phyloP scores from a whole-genome alignment of 2,329 filamentous ascomycete genomes.

The Tolypocladium pustulatum region DNA sequence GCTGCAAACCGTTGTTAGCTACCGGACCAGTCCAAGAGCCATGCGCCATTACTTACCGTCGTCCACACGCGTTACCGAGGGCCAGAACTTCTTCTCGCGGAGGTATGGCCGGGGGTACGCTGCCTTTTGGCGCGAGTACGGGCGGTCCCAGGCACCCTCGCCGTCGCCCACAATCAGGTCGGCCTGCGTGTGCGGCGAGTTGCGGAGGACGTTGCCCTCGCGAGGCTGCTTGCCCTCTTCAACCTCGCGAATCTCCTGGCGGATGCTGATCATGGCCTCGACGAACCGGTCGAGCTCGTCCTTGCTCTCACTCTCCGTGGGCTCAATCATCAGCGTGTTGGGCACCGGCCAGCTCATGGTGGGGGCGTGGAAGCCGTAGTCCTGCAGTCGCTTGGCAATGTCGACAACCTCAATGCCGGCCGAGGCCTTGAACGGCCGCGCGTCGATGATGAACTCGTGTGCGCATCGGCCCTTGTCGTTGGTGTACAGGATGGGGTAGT shows the following conservation, averaged over 20 bases:
- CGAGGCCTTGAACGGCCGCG: conserved; percentile 71
- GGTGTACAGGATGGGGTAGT: conserved; percentile 91
- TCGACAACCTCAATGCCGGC: conserved; percentile 86
- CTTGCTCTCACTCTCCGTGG: conserved; percentile 87
- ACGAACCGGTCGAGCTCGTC: conserved; percentile 90
- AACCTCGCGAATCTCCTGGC: conserved; percentile 71
- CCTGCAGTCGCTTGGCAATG: conserved; percentile 90
- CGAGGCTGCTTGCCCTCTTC: conserved; percentile 69
- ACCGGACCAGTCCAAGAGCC: neutral
- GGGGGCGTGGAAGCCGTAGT: conserved; percentile 94
- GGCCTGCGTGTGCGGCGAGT: conserved; percentile 73
- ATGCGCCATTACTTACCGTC: conserved; percentile 54
- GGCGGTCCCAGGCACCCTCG: conserved; percentile 61
- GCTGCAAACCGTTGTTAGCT: conserved; percentile 34
- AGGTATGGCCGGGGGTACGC: conserved; percentile 79
- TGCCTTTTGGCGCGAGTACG: conserved; percentile 71
- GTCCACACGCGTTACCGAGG: conserved; percentile 73
- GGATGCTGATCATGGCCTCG: conserved; percentile 78
- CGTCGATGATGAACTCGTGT: conserved; percentile 94
- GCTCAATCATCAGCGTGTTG: conserved; percentile 96
- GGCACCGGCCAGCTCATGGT: conserved; percentile 96
- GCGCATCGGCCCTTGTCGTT: conserved; percentile 82
- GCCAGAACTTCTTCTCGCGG: conserved; percentile 97
- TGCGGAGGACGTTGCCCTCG: conserved; percentile 77
- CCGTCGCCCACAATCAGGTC: conserved; percentile 57